Evolutionary conservation across 805 yeast species (phyloP).

Genomic region (Scheffersomyces amazonensis): DNA sequence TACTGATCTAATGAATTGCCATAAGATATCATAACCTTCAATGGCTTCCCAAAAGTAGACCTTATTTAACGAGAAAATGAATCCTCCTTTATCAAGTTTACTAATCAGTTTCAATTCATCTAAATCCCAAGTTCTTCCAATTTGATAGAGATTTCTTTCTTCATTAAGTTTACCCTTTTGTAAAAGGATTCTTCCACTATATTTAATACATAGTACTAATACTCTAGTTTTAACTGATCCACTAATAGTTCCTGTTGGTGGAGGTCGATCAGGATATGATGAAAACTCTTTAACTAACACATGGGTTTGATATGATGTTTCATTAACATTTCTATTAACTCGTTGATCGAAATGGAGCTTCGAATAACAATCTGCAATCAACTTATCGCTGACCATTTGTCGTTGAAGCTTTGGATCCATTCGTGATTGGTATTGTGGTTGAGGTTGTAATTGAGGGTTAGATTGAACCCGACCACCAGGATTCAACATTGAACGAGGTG

Average conservation of each 20-base stretch:
- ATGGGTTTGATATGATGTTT: constrained; percentile 65
- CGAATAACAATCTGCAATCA: constrained; percentile 37
- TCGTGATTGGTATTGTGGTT: background rate
- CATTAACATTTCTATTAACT: constrained; percentile 20
- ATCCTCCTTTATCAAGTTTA: constrained; percentile 53
- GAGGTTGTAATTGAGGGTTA: background rate
- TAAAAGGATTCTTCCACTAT: constrained; percentile 63
- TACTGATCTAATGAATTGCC: constrained; percentile 33
- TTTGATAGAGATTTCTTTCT: constrained; percentile 68
- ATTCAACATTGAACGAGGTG: background rate
- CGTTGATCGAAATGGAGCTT: constrained; percentile 20
- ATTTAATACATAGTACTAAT: constrained; percentile 58
- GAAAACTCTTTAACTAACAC: constrained; percentile 73
- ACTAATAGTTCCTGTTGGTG: constrained; percentile 54
- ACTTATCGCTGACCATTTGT: constrained; percentile 21
- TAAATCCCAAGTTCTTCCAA: constrained; percentile 90
- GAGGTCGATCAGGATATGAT: constrained; percentile 63
- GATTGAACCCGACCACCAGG: background rate
- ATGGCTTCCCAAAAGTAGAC: constrained; percentile 71
- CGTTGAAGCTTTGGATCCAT: constrained; percentile 4
- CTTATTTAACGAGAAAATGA: constrained; percentile 63
- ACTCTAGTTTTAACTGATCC: constrained; percentile 56
- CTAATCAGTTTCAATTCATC: constrained; percentile 62
- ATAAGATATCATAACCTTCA: constrained; percentile 35
- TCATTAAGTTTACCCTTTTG: constrained; percentile 85